Percentiles rank a stretch among this genome's conserved stretches.
These are phyloP conservation scores for Colletotrichum karsti DNA, from an alignment of 2,329 filamentous ascomycete species.

Conservation along the genomic window DNA sequence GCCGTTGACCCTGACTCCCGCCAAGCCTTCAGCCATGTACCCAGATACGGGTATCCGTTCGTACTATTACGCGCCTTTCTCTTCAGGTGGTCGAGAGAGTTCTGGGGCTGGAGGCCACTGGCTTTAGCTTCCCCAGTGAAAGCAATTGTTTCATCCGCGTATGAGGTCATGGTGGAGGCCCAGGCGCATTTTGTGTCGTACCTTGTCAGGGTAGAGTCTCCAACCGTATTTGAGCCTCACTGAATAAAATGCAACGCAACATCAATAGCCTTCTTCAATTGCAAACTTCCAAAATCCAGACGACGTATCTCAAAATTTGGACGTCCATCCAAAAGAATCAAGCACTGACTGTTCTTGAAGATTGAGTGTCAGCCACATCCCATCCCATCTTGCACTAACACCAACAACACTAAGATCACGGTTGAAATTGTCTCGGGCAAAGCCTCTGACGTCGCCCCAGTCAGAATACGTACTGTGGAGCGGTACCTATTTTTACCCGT, in stretches of 20 bases:
- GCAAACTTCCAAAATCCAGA: not conserved
- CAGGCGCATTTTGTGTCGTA: not conserved
- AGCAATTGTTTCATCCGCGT: conserved; percentile 25
- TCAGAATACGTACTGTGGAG: not conserved
- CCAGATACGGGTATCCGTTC: no score
- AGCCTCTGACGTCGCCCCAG: conserved; percentile 11
- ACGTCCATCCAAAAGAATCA: not conserved
- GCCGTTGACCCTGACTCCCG: not conserved
- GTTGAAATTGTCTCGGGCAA: not conserved
- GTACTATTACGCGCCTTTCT: not conserved
- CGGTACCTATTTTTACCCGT: conserved; percentile 19
- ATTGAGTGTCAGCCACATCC: not conserved
- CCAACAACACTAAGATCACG: not conserved
- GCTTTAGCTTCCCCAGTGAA: not conserved
- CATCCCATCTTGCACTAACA: not conserved
- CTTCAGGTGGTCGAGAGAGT: not conserved
- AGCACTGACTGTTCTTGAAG: not conserved
- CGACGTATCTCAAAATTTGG: not conserved
- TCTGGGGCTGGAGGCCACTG: not conserved
- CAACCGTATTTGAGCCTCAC: conserved; percentile 20
- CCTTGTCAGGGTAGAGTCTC: not conserved
- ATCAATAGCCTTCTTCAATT: not conserved
- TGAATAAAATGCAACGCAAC: not conserved
- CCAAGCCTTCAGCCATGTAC: not conserved
- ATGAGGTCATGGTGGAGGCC: conserved; percentile 30